These are phyloP conservation scores for Oidium heveae DNA, from an alignment of 2,329 filamentous ascomycete genomes.

Conservation along the genomic window DNA sequence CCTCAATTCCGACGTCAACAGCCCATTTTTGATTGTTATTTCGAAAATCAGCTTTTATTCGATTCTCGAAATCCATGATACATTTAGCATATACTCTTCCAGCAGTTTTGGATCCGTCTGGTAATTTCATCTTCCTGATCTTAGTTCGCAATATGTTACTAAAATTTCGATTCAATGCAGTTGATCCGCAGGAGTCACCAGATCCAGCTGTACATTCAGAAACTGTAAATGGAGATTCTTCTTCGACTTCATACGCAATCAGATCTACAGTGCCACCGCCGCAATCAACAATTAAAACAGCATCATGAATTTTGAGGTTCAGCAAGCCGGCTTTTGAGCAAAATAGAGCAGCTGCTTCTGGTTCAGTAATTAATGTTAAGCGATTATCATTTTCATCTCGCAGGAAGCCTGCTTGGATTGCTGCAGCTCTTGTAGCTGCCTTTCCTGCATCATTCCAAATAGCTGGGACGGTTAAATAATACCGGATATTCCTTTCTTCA, in stretches of 20 bases:
- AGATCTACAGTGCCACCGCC: constrained; percentile 96
- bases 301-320: constrained; percentile 93
- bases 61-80: constrained; percentile 99
- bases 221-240: constrained; percentile 90
- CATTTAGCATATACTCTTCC: constrained; percentile 96
- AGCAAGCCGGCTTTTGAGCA: constrained; percentile 90
- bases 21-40: constrained; percentile 99
- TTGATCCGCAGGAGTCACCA: constrained; percentile 95
- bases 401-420: constrained; percentile 89
- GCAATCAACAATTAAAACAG: constrained; percentile 94
- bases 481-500: constrained; percentile 92
- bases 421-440: constrained; percentile 81
- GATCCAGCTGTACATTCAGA: constrained; percentile 93
- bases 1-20: constrained; percentile 93
- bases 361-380: constrained; percentile 81
- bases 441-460: constrained; percentile 99
- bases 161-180: constrained; percentile 90
- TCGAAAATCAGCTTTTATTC: constrained; percentile 97
- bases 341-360: constrained; percentile 90
- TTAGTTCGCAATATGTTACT: constrained; percentile 94
- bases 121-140: constrained; percentile 97
- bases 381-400: constrained; percentile 95
- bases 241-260: constrained; percentile 96
- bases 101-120: constrained; percentile 90
- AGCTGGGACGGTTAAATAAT: constrained; percentile 94